phyloP scores from a whole-genome alignment of 2,329 filamentous ascomycete genomes.

The Diaporthe helianthi region DNA sequence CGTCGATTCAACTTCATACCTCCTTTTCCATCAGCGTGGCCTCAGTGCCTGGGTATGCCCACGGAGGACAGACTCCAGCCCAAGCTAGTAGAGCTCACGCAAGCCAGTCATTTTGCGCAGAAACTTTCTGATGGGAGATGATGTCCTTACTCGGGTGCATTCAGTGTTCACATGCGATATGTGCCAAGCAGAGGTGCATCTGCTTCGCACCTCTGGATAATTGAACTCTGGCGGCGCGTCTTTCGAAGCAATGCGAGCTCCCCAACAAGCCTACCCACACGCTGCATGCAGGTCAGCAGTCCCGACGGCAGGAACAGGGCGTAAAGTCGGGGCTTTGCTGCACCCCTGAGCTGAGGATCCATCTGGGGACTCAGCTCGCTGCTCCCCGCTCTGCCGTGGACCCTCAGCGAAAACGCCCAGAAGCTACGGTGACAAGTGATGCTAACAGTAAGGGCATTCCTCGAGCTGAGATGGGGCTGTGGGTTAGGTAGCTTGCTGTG shows the following conservation, averaged over 20 bases:
- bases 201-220: background rate
- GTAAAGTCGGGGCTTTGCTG: conserved; percentile 11
- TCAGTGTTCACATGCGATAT: background rate
- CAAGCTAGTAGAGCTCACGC: background rate
- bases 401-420: background rate
- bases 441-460: background rate
- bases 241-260: background rate
- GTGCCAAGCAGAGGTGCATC: background rate
- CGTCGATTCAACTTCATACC: conserved; percentile 7
- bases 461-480: conserved; percentile 29
- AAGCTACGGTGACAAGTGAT: conserved; percentile 2
- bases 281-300: conserved; percentile 19
- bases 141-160: background rate
- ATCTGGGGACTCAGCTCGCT: conserved; percentile 18
- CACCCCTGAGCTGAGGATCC: conserved; percentile 33
- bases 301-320: conserved; percentile 23
- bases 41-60: background rate
- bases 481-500: conserved; percentile 4
- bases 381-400: conserved; percentile 3
- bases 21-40: conserved; percentile 13
- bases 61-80: background rate
- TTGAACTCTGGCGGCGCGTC: background rate
- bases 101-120: background rate
- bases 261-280: background rate
- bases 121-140: background rate